A percentile compares a stretch with the other conserved stretches of the same genome.
These are phyloP conservation scores for Paspalum notatum DNA, from an alignment of 176 grass and related monocot genomes.

Conservation along the genomic window DNA sequence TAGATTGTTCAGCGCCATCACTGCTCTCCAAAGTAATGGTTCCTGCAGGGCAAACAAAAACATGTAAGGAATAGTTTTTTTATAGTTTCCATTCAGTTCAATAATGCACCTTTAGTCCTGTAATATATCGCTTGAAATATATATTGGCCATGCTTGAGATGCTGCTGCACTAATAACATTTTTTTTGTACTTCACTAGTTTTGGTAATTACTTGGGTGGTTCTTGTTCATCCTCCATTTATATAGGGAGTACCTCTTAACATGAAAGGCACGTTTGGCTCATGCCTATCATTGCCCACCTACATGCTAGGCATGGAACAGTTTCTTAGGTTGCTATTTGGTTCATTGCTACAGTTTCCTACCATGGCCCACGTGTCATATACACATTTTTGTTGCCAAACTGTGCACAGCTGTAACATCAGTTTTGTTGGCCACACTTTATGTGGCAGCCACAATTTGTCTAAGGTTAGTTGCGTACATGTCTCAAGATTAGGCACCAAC, in stretches of 20 bases:
- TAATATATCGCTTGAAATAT: constrained; percentile 21
- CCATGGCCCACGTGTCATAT: too few species aligned
- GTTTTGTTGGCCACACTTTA: too few species aligned
- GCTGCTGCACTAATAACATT: not conserved
- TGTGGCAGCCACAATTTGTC: too few species aligned
- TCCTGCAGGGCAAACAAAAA: constrained; percentile 73
- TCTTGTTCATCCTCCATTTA: not conserved
- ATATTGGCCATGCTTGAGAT: not conserved
- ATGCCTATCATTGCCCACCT: too few species aligned
- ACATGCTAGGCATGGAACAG: too few species aligned
- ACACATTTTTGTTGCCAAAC: too few species aligned
- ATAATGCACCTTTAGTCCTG: not conserved
- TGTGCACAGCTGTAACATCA: too few species aligned
- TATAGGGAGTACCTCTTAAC: not conserved
- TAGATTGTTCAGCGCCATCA: constrained; percentile 66
- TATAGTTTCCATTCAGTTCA: constrained; percentile 9
- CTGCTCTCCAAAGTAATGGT: constrained; percentile 82
- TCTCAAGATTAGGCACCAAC: too few species aligned
- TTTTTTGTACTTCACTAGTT: not conserved
- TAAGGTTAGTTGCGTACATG: too few species aligned
- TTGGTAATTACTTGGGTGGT: not conserved
- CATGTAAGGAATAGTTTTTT: constrained; percentile 67
- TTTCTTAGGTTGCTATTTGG: too few species aligned
- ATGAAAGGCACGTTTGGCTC: not conserved
- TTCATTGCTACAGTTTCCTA: too few species aligned